Base-by-base conservation (phyloP, 345 rosid genomes). In the Jatropha curcas region DNA sequence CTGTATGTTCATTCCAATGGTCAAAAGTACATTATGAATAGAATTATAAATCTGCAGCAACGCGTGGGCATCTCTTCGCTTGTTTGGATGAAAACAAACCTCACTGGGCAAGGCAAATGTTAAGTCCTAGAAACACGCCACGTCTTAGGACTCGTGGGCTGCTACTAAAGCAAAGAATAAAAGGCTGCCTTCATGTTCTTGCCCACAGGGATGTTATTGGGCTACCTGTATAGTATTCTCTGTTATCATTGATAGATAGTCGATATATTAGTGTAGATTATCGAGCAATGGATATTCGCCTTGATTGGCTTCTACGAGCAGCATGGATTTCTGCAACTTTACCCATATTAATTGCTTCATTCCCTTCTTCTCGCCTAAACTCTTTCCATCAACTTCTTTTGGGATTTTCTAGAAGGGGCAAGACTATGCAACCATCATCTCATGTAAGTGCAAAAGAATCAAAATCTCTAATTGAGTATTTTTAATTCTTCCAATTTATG, bases 331-430 rank as follows among this genome's bases (percentile, higher is more conserved):
- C 68, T 57, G 67, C 17, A 35, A 68, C 22, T 9, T 35, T 39
- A 0, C 55, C 71, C 31, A 57, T 74, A 55, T 53, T 74, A 33
- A 9, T 75, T 34, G 78, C 78, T 52, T 60, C 78, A 3, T 27
- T 51, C 2, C 63, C 73, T 8, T 46, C 16, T 61, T 60, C 67
- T 68, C 13, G n/a, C 27, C 50, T 75, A 0, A 59, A 61, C 60
- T 51, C 60, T 48, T 50, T 68, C 31, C 60, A 28, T 58, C 34
- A 68, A 35, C 39, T 68, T 28, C 24, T 60, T 2, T 12, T 60
- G 37, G 39, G 52, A 19, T 39, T 75, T 39, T 62, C 63, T 52
- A 16, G 12, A 31, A 50, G 61, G 41, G 61, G 73, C 68, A 68
- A 68, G 46, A 25, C 51, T 41, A 34, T 51, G 62, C 60, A 25